Conservation (phyloP, 495 filamentous ascomycete genomes). For the Echria macrotheca region DNA sequence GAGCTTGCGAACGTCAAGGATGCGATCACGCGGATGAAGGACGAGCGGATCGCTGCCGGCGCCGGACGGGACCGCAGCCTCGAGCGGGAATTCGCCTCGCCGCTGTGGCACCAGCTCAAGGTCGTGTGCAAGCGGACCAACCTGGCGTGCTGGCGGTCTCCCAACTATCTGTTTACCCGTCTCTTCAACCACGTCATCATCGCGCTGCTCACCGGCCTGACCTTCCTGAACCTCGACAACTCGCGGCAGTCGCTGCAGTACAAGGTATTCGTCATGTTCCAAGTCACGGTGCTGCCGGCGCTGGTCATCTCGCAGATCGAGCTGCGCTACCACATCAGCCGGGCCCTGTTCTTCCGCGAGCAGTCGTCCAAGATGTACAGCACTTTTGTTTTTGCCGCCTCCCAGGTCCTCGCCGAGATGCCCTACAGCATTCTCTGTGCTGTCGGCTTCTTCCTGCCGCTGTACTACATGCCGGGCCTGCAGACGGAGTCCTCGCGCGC, state of each 20-base stretch:
- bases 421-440: conserved; percentile 72
- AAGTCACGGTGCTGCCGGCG: conserved; percentile 69
- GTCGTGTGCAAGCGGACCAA: conserved; percentile 60
- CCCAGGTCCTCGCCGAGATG: conserved; percentile 69
- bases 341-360: conserved; percentile 74
- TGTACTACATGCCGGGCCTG: conserved; percentile 70
- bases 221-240: conserved; percentile 63
- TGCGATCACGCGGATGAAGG: conserved; percentile 63
- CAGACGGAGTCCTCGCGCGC: conserved; percentile 51
- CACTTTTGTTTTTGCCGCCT: conserved; percentile 62
- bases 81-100: conserved; percentile 70
- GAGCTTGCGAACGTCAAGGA: conserved; percentile 64
- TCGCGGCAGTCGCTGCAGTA: conserved; percentile 67
- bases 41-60: conserved; percentile 44
- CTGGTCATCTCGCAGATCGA: conserved; percentile 74
- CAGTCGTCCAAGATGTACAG: conserved; percentile 72
- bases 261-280: conserved; percentile 79
- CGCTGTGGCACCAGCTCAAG: conserved; percentile 64
- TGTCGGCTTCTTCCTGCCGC: conserved; percentile 64
- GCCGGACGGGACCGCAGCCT: conserved; percentile 32
- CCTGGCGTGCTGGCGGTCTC: conserved; percentile 65
- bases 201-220: conserved; percentile 66
- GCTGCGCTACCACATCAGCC: conserved; percentile 68
- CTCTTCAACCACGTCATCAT: conserved; percentile 72
- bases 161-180: conserved; percentile 72